Evolutionary conservation across 768 basidiomycete genomes (phyloP), one percentile per base, ranked within the genome.

Genomic region (Suillus weaverae): DNA sequence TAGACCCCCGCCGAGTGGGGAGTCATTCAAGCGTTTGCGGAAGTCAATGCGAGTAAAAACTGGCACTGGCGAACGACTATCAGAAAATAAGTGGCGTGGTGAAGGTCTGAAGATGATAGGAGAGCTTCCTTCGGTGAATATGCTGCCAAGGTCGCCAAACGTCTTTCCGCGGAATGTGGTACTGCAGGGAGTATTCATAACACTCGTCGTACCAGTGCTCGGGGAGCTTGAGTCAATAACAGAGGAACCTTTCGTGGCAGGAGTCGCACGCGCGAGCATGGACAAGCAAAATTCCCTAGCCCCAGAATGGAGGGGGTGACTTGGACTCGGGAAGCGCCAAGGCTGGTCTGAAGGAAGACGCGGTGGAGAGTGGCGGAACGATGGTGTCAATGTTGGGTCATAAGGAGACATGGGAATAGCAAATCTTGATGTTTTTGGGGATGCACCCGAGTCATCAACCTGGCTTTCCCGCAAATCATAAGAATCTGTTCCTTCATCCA

Each of bases 241-340:
- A 4, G 72, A 63, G 26, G 70, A 41, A 20, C 67, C 75, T 64
- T 81, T 81, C 56, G 82, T 66, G 64, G 80, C 66, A 20, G 83
- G 86, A 67, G 85, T 89, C 41, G 84, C 85, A 18, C 81, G 81
- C 48, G 85, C 81, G 35, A 91, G 79, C 83, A 89, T 85, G 62
- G 85, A 83, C 51, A 93, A 78, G 36, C 88, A 88, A 20, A 90
- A 71, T 63, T 91, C 88, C 41, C 86, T 84, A 18, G 85, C 82
- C 44, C 77, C 82, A 20, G 86, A 87, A 74, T 91, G 88, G 48
- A 92, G 76, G 2, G 90, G 90, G 70, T 93, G 90, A 63, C 88
- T 90, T 13, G 90, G 90, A 70, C 90, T 92, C 9, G 89, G 86
- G 71, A 87, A 91, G 43, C 89, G 86, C 91, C 91, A 93, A 3